Evolutionary conservation across 257 asterid genomes (phyloP), one percentile per base, ranked within the genome.

Genomic region (Ilex asprella): DNA sequence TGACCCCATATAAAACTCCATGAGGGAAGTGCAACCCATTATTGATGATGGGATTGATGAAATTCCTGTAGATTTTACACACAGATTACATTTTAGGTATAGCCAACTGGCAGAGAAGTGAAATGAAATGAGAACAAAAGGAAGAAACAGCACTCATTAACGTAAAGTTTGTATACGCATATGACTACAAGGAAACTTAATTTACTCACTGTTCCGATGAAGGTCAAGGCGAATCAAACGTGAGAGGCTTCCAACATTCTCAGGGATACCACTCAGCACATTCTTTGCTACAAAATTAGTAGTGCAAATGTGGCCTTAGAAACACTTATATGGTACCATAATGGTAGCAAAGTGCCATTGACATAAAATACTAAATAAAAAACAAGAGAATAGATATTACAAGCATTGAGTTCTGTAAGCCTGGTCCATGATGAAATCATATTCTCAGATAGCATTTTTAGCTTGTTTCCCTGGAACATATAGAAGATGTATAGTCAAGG

Each of bases 1-100:
- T 64, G 55, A 89, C 99, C 99, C 99, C 41, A 92, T 80, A 77
- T 89, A 89, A 50, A 92, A 84, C 85, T 92, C 99, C 70, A 84
- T 44, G 70, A 92, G 95, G 60, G 99, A 82, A 55, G 87, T 70
- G 72, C 99, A 92, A 62, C 73, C 82, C 79, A 77, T 86, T 71
- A 92, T 87, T 58, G 96, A 84, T 47, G 89, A 71, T 39, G 99
- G 99, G 70, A 92, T 85, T 50, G 84, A 86, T 61, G 93, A 75
- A 68, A 92, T 87, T 79, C 94, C 99, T 92, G 86, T 67, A 75
- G 62, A 67, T 68, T 47, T 79, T 56, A 63, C 60, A 64, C 29
- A 32, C 30, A 41, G 63, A 32, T 5, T 55, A 54, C 10, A 52
- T 16, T 64, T 67, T 61, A 70, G 68, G 68, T 61, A 30, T 43